Percentiles rank a stretch among this genome's conserved stretches.
These are phyloP conservation scores for Cladophialophora psammophila DNA, from an alignment of 2,329 filamentous ascomycete genomes.

Conservation along the genomic window DNA sequence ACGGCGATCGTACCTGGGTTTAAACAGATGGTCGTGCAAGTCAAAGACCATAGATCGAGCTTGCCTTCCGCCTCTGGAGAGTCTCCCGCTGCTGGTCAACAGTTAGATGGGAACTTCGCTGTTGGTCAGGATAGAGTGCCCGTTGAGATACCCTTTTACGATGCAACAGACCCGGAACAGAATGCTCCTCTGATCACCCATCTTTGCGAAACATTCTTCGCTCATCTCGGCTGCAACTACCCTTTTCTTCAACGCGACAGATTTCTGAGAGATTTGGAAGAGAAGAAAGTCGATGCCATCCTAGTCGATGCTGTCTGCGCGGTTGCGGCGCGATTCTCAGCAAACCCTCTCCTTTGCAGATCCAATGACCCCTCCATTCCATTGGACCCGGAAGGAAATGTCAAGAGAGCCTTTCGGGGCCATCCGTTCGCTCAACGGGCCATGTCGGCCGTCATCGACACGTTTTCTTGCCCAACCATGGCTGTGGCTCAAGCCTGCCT, in stretches of 20 bases:
- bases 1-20: conserved; percentile 91
- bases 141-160: conserved; percentile 71
- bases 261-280: conserved; percentile 77
- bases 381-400: conserved; percentile 45
- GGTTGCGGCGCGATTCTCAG: conserved; percentile 80
- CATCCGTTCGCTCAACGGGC: conserved; percentile 81
- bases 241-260: conserved; percentile 78
- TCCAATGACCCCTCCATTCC: conserved; percentile 60
- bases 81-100: conserved; percentile 33
- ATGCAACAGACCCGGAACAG: conserved; percentile 72
- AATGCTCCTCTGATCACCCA: conserved; percentile 78
- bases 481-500: conserved; percentile 84
- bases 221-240: conserved; percentile 83
- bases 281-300: conserved; percentile 83
- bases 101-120: conserved; percentile 15
- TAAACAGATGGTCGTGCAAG: conserved; percentile 78
- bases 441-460: conserved; percentile 81
- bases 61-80: conserved; percentile 27
- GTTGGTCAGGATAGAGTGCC: conserved; percentile 22
- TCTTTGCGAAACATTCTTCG: conserved; percentile 81
- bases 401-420: conserved; percentile 70
- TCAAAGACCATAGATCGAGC: conserved; percentile 35
- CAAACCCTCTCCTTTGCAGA: conserved; percentile 60
- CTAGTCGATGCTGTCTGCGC: conserved; percentile 87
- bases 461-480: conserved; percentile 81